Base-by-base conservation (phyloP, 176 grass and related monocot genomes). In the Aechmea fasciata region DNA sequence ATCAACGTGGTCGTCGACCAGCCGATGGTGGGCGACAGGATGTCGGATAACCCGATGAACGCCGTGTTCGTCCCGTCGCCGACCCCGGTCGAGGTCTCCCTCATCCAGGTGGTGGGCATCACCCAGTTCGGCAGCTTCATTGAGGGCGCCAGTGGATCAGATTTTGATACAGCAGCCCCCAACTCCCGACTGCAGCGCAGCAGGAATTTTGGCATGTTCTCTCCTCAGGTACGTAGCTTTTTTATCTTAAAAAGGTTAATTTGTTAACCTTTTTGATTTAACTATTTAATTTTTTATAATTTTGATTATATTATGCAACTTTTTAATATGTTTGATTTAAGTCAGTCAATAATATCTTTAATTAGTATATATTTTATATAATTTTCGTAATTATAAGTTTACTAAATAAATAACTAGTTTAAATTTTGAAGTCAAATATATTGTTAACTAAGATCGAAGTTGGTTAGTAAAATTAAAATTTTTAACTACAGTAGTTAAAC, bases 1-100 rank as follows among this genome's bases (percentile, higher is more conserved):
- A 49, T 96, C 64, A 77, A 78, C 59, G 83, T 86, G 62, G 28
- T 86, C 22, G 51, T 91, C 0, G 80, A 96, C 78, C 85, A 91
- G 66, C 91, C 83, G 24, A 79, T 84, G 77, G 85, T 96, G 11
- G 91, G 91, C 68, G 77, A 86, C 22, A 85, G 83, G 41, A 82
- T 96, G 49, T 79, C 92, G 0, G 92, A 96, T 78, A 96, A 96
- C 80, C 85, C 92, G 3, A 83, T 96, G 85, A 96, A 85, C 66
- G 74, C 83, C 25, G 80, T 96, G 50, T 84, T 79, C 69, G 79
- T 91, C 67, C 88, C 88, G 47, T 91, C 92, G 67, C 85, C 85
- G 8, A 66, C 69, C 33, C 88, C 83, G 3, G 80, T 96, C 24
- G 78, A 17, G 18, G 77, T 85, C 12, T 81, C 80, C 14, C 85